Conservation (phyloP, 306 rosid genomes). For the Rubus idaeus region DNA sequence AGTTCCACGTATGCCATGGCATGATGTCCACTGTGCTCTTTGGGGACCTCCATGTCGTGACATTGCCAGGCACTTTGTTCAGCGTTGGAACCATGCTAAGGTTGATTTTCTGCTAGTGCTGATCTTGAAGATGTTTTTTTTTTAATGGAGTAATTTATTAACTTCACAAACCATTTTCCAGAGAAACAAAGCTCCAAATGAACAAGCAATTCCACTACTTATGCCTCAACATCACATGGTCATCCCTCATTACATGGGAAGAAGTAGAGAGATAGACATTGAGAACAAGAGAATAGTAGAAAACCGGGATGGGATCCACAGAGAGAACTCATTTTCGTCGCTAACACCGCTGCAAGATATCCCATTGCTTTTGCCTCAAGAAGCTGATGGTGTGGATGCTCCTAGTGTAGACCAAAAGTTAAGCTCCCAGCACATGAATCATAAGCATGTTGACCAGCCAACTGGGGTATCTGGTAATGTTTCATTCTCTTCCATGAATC, state of each 20-base stretch:
- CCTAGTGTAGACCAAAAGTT: constrained; percentile 31
- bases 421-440: constrained; percentile 14
- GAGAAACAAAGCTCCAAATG: constrained; percentile 52
- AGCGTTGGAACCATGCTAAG: constrained; percentile 62
- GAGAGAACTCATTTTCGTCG: constrained; percentile 30
- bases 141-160: not conserved
- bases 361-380: constrained; percentile 52
- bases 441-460: constrained; percentile 36
- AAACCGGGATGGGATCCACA: constrained; percentile 6
- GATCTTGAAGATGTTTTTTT: not conserved
- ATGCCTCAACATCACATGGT: constrained; percentile 57
- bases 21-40: constrained; percentile 54
- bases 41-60: constrained; percentile 56
- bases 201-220: constrained; percentile 46
- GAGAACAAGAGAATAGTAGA: constrained; percentile 23
- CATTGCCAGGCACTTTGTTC: constrained; percentile 53
- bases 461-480: constrained; percentile 23
- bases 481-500: constrained; percentile 20
- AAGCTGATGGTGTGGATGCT: constrained; percentile 29
- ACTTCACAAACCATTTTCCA: constrained; percentile 9
- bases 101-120: constrained; percentile 23
- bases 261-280: constrained; percentile 29
- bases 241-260: constrained; percentile 53
- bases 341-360: constrained; percentile 35
- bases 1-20: constrained; percentile 59